Percentiles rank a stretch among this genome's conserved stretches.
phyloP scores from a whole-genome alignment of 2,329 filamentous ascomycete species.

The Zymoseptoria brevis region DNA sequence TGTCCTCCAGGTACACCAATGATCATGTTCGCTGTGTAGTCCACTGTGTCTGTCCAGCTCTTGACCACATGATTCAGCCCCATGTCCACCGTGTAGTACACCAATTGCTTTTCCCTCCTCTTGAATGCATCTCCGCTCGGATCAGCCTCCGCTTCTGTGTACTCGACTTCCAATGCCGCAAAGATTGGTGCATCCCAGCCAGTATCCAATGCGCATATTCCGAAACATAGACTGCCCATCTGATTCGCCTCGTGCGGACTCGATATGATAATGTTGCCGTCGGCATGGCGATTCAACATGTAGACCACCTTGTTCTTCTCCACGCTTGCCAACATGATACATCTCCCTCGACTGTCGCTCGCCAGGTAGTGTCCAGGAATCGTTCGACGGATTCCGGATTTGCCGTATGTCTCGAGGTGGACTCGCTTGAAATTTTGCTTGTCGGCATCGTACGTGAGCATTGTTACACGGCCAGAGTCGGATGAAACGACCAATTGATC shows the following conservation, averaged over 20 bases:
- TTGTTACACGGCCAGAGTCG: constrained; percentile 89
- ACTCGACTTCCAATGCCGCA: constrained; percentile 88
- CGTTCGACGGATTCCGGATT: constrained; percentile 87
- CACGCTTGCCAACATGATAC: constrained; percentile 83
- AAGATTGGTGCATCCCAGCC: constrained; percentile 97
- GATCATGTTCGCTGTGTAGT: constrained; percentile 77
- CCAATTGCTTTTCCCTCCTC: constrained; percentile 79
- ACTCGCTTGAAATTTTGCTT: constrained; percentile 82
- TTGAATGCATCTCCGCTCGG: constrained; percentile 72
- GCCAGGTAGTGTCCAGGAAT: constrained; percentile 94
- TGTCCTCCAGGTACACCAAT: constrained; percentile 93
- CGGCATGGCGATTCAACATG: constrained; percentile 88
- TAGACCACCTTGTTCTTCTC: constrained; percentile 99
- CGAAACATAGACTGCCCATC: constrained; percentile 80
- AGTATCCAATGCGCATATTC: constrained; percentile 81
- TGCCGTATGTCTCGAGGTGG: constrained; percentile 95
- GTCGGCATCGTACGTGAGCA: constrained; percentile 81
- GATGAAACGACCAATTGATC: constrained; percentile 94
- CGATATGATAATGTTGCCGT: constrained; percentile 92
- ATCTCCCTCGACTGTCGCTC: constrained; percentile 89
- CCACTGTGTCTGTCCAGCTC: constrained; percentile 91
- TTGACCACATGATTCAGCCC: constrained; percentile 95
- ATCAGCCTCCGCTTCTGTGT: constrained; percentile 84
- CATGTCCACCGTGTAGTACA: constrained; percentile 96
- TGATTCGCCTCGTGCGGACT: constrained; percentile 96